Evolutionary conservation across 2,329 filamentous ascomycete genomes (phyloP), one percentile per base, ranked within the genome.

Genomic region (Stenocarpella maydis): DNA sequence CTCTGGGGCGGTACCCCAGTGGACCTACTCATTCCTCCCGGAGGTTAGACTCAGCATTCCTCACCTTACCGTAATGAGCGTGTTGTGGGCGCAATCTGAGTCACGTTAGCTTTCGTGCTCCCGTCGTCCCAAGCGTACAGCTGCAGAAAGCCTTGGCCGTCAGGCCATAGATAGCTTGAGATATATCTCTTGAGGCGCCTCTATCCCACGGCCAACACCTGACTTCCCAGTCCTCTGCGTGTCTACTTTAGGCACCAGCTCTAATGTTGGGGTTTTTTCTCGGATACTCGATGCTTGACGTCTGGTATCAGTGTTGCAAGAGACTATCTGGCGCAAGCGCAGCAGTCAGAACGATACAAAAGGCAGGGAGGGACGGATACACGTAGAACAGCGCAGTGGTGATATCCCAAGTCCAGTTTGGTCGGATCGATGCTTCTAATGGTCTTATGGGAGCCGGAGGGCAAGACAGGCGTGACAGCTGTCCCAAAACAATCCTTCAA

Each of bases 391-490:
- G 58, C 28, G 9, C 43, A 63, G n/a, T 24, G 6, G 28, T 12
- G n/a, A 63, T 49, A 28, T 37, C 43, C 39, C 28, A n/a, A 34
- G 43, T 49, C 41, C 41, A 45, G 58, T 63, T 21, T 21, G 58
- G 58, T 63, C 24, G 43, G 28, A 47, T 63, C 49, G 41, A 37
- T 63, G 58, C 58, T 37, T 63, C 58, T 63, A 49, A 63, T 24
- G 58, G 8, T 37, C 58, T 26, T 58, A 19, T 49, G 43, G 58
- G 58, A 31, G 58, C 43, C 43, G n/a, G 43, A 37, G 26, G 28
- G 34, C 58, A 47, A 19, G 58, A 63, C 28, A 63, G 26, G 43
- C 43, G 21, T 26, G 19, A n/a, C 9, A 31, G 58, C 58, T 63
- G 43, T 24, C 43, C 41, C 58, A 49, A 31, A 49, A 37, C 28